These are phyloP conservation scores for Nepenthes alata DNA, from an alignment of 179 eudicot species.

Conservation along the genomic window DNA sequence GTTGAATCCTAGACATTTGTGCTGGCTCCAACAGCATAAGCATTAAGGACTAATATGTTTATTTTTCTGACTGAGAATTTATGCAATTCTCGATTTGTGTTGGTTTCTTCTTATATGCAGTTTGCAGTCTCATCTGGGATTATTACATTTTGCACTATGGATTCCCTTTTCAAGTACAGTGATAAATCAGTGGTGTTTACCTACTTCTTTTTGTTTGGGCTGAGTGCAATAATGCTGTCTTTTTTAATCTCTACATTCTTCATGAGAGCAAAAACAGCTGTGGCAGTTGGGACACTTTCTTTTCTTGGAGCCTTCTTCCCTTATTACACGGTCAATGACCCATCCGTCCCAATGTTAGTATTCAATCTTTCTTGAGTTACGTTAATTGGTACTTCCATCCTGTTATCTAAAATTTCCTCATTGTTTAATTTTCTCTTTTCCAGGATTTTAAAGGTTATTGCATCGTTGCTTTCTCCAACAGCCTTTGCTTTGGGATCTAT, in stretches of 20 bases:
- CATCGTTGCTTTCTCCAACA: conserved; percentile 95
- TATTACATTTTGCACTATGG: conserved; percentile 75
- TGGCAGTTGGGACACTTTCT: conserved; percentile 97
- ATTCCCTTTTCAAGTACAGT: conserved; percentile 84
- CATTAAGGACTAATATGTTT: neutral
- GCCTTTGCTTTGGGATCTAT: conserved; percentile 96
- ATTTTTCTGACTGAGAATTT: neutral
- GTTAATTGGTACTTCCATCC: neutral
- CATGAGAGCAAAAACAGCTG: conserved; percentile 92
- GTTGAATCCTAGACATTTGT: no score
- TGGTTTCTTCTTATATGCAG: conserved; percentile 35
- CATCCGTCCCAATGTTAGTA: conserved; percentile 69
- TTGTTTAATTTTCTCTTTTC: conserved; percentile 9
- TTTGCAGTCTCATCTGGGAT: conserved; percentile 86
- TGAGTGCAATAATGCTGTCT: conserved; percentile 90
- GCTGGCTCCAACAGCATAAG: no score
- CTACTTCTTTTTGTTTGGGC: conserved; percentile 87
- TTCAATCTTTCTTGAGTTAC: conserved; percentile 1
- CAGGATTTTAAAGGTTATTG: conserved; percentile 69
- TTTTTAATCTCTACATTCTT: conserved; percentile 90
- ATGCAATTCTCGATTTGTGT: conserved; percentile 1
- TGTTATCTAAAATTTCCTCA: neutral
- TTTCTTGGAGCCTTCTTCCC: conserved; percentile 98
- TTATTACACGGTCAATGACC: conserved; percentile 80
- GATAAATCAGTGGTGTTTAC: conserved; percentile 89